Conservation (phyloP, 176 grass and related monocot genomes). For the Pontederia crassipes region DNA sequence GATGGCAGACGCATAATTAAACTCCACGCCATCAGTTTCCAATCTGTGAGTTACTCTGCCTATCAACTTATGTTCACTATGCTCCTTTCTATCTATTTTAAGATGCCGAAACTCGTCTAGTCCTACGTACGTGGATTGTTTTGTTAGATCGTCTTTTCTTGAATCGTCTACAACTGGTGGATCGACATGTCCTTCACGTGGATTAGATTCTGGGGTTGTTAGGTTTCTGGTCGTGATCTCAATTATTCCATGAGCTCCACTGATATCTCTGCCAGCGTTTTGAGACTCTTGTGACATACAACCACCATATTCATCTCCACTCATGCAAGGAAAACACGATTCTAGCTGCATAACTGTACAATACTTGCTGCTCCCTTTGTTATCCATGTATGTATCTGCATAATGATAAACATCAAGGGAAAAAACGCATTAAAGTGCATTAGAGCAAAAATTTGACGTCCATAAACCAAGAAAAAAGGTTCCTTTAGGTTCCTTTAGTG, state of each 20-base stretch:
- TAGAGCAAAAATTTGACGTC: not conserved
- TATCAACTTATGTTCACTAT: slow-evolving; percentile 14
- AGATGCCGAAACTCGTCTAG: slow-evolving; percentile 47
- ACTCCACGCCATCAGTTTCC: slow-evolving; percentile 54
- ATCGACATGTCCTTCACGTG: not conserved
- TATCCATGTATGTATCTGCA: slow-evolving; percentile 33
- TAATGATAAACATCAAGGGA: not conserved
- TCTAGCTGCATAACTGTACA: slow-evolving; percentile 57
- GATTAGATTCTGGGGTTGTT: not conserved
- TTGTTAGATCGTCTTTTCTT: not conserved
- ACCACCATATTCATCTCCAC: slow-evolving; percentile 20
- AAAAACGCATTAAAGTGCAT: not conserved
- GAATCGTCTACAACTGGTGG: not conserved
- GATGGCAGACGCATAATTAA: slow-evolving; percentile 72
- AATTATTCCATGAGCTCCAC: not conserved
- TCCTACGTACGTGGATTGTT: slow-evolving; percentile 17
- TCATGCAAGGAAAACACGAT: slow-evolving; percentile 35
- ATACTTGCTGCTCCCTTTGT: slow-evolving; percentile 24
- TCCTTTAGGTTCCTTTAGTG: too few relatives aligned
- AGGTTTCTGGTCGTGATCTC: not conserved
- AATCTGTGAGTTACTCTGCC: slow-evolving; percentile 41
- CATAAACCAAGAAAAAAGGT: not conserved
- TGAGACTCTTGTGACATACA: slow-evolving; percentile 21
- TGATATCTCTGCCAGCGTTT: not conserved
- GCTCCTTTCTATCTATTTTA: slow-evolving; percentile 28